phyloP scores from a whole-genome alignment of 768 basidiomycete genomes.

The Boletellus ananiceps region DNA sequence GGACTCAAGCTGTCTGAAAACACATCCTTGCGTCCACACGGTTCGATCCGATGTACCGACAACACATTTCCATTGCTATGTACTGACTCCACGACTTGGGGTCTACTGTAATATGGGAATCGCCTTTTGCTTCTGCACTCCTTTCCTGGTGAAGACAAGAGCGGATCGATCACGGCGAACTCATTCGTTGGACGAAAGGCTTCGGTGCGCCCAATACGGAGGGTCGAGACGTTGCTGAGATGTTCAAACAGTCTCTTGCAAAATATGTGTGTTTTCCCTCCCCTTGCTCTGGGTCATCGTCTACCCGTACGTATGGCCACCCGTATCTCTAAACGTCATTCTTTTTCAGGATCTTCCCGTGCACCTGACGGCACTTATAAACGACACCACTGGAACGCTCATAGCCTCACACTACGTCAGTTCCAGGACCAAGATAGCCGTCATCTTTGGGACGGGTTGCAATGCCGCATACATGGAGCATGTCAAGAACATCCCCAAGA shows the following conservation, averaged over 20 bases:
- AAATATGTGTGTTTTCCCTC: constrained; percentile 55
- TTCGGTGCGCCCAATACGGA: constrained; percentile 91
- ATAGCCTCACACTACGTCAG: constrained; percentile 97
- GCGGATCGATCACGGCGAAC: constrained; percentile 86
- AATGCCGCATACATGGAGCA: constrained; percentile 98
- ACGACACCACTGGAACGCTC: constrained; percentile 96
- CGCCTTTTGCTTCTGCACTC: background rate
- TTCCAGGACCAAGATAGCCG: constrained; percentile 84
- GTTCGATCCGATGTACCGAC: background rate
- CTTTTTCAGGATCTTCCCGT: constrained; percentile 70
- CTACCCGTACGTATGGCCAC: background rate
- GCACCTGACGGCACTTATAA: constrained; percentile 81
- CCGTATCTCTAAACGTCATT: too few species aligned
- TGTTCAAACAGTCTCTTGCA: constrained; percentile 81
- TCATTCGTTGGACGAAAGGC: constrained; percentile 99
- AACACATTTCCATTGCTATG: background rate
- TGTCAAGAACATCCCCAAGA: constrained; percentile 80
- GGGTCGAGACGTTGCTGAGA: constrained; percentile 85
- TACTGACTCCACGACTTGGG: background rate
- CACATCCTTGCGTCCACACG: background rate
- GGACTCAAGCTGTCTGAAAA: background rate
- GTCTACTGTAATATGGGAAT: background rate
- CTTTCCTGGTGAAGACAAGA: constrained; percentile 58
- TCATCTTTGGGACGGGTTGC: constrained; percentile 97
- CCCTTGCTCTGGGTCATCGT: background rate